Conservation (phyloP, 495 filamentous ascomycete genomes). For the Aspergillus sparsus region DNA sequence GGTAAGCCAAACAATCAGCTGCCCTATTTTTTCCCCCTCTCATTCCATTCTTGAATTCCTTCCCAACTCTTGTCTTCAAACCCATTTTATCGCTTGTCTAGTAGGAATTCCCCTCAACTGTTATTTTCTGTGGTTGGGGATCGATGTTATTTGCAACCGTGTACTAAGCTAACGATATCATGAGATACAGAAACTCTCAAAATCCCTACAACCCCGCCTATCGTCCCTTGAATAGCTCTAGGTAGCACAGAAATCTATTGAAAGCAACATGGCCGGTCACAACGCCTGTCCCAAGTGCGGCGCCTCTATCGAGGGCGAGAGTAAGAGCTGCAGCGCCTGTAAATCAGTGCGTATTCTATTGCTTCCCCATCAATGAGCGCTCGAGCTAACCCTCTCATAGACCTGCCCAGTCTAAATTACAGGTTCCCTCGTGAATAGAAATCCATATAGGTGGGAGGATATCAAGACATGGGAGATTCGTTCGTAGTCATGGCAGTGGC, state of each 20-base stretch:
- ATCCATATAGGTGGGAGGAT: not conserved
- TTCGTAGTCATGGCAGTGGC: not conserved
- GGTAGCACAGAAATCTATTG: not conserved
- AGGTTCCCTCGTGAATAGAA: not conserved
- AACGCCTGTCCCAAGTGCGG: slow-evolving; percentile 38
- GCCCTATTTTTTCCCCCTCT: no score
- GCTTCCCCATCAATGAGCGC: not conserved
- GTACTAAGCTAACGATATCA: not conserved
- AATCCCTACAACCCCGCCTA: not conserved
- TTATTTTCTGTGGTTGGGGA: no score
- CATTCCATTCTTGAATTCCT: no score
- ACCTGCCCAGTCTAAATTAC: slow-evolving; percentile 34
- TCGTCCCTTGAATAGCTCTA: not conserved
- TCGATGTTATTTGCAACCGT: no score
- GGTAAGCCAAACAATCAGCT: no score
- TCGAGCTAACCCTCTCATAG: slow-evolving; percentile 17
- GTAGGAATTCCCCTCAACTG: no score
- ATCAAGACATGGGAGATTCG: not conserved
- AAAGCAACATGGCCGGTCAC: slow-evolving; percentile 31
- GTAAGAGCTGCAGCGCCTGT: slow-evolving; percentile 40
- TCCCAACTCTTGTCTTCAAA: no score
- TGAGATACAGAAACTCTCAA: not conserved
- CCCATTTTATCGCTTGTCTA: no score
- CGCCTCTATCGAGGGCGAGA: slow-evolving; percentile 29
- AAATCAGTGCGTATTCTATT: slow-evolving; percentile 31